Percentiles rank a stretch among this genome's conserved stretches.
Conservation (phyloP, 768 basidiomycete genomes). For the Mycena leptocephala region DNA sequence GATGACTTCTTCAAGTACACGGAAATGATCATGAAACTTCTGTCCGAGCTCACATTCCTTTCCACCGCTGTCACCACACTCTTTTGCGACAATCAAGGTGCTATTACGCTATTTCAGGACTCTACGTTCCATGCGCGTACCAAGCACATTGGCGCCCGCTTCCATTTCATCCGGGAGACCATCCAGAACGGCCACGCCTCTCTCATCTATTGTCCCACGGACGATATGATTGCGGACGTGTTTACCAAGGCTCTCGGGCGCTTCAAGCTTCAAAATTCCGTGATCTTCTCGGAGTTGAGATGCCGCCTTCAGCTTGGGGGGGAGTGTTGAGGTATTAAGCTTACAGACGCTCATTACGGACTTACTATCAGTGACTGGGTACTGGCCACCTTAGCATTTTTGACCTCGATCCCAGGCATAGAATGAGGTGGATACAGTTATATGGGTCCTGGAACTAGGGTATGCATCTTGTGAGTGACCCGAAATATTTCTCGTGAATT, state of each 20-base stretch:
- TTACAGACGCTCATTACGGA: neutral
- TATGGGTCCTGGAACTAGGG: too few species aligned
- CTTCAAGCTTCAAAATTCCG: conserved; percentile 2
- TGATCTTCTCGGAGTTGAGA: neutral
- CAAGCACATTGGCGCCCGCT: conserved; percentile 55
- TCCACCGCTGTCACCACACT: conserved; percentile 19
- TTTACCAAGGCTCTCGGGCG: conserved; percentile 48
- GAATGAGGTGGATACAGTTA: too few species aligned
- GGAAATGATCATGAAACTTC: neutral
- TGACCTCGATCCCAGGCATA: too few species aligned
- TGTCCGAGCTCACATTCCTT: conserved; percentile 21
- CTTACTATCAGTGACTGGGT: too few species aligned
- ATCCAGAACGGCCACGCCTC: conserved; percentile 37
- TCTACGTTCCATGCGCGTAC: conserved; percentile 47
- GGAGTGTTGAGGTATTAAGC: conserved; percentile 13
- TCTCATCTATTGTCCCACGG: conserved; percentile 40
- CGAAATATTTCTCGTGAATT: too few species aligned
- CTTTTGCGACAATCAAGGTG: conserved; percentile 42
- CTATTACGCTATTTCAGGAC: conserved; percentile 42
- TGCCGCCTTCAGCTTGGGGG: conserved; percentile 15
- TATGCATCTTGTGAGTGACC: too few species aligned
- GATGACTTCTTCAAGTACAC: neutral
- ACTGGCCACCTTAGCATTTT: too few species aligned
- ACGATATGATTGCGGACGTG: conserved; percentile 47
- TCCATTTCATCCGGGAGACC: conserved; percentile 50